Conservation (phyloP, 345 rosid genomes). For the Lenwebbia sp. region DNA sequence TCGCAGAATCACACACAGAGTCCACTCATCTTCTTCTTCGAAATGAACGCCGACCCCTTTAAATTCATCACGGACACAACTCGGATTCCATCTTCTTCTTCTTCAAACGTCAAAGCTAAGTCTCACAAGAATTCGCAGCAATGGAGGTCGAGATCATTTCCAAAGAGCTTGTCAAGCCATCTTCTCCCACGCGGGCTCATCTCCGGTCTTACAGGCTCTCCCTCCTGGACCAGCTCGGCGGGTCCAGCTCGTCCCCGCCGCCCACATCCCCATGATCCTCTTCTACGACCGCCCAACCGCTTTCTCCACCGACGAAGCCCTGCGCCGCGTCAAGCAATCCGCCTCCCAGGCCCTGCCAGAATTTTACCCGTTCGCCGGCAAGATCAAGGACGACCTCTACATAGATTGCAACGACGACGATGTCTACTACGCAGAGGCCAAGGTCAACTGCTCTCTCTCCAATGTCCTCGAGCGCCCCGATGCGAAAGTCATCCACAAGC, state of each 20-base stretch:
- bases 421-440: conserved; percentile 4
- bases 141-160: conserved; percentile 14
- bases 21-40: background rate
- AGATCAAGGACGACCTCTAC: conserved; percentile 3
- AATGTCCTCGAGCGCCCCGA: conserved; percentile 8
- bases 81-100: background rate
- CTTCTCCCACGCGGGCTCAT: conserved; percentile 1
- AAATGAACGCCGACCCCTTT: background rate
- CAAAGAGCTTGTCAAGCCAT: conserved; percentile 11
- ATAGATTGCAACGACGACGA: conserved; percentile 18
- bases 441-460: background rate
- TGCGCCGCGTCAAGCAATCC: background rate
- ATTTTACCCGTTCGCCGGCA: conserved; percentile 17
- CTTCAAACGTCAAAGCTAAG: background rate
- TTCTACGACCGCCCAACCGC: background rate
- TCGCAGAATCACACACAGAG: background rate
- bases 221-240: conserved; percentile 4
- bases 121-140: background rate
- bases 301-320: background rate
- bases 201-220: conserved; percentile 8
- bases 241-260: conserved; percentile 12
- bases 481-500: background rate
- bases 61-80: background rate
- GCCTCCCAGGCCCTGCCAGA: conserved; percentile 5
- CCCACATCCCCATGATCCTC: conserved; percentile 8